Evolutionary conservation across 1,139 yeast genomes (phyloP).

Genomic region (Hansenula lynferdii): DNA sequence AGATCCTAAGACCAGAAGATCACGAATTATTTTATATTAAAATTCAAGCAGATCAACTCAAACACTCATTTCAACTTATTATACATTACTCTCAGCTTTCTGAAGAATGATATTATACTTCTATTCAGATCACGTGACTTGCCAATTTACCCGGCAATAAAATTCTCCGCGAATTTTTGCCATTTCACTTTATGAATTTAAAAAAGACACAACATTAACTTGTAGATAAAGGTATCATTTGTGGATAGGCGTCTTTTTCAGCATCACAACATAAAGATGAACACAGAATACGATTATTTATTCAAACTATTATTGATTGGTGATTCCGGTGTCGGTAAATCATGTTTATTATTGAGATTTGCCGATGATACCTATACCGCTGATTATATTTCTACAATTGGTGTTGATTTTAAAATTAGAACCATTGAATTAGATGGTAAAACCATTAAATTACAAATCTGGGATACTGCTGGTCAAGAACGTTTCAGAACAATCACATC

Average conservation of each 20-base stretch:
- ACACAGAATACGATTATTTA: slow-evolving; percentile 93
- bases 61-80: no score
- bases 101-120: no score
- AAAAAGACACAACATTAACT: slow-evolving; percentile 1
- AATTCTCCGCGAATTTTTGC: background rate
- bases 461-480: slow-evolving; percentile 99
- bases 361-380: slow-evolving; percentile 98
- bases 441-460: slow-evolving; percentile 93
- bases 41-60: no score
- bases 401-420: slow-evolving; percentile 97
- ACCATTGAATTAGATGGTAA: slow-evolving; percentile 96
- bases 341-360: slow-evolving; percentile 89
- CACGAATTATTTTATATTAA: no score
- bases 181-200: slow-evolving; percentile 2
- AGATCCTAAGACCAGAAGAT: no score
- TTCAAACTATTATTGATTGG: slow-evolving; percentile 93
- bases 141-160: no score
- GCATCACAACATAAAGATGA: slow-evolving; percentile 39
- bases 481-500: slow-evolving; percentile 97
- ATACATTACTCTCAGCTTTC: no score
- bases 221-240: no score
- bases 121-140: no score
- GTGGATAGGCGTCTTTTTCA: no score
- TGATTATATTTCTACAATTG: slow-evolving; percentile 95
- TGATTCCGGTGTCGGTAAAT: slow-evolving; percentile 98